Conservation (phyloP, 2,329 filamentous ascomycete genomes). For the Colletotrichum nymphaeae region DNA sequence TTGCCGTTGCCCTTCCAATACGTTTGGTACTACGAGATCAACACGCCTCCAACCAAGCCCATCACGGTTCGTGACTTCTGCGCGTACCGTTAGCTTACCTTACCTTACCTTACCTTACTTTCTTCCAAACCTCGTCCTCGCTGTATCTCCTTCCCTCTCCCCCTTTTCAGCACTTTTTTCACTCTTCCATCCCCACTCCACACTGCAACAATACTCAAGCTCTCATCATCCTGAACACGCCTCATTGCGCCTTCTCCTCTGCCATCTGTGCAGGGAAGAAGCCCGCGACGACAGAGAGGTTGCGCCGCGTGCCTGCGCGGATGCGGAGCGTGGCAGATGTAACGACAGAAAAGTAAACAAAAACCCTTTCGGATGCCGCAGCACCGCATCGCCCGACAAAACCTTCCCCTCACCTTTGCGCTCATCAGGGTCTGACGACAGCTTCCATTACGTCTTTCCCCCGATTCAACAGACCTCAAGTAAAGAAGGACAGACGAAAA, state of each 20-base stretch:
- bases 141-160: background rate
- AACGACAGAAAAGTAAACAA: slow-evolving; percentile 31
- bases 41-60: slow-evolving; percentile 14
- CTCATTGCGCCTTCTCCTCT: background rate
- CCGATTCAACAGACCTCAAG: background rate
- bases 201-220: background rate
- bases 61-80: slow-evolving; percentile 4
- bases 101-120: background rate
- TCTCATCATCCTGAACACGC: background rate
- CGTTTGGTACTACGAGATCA: slow-evolving; percentile 21
- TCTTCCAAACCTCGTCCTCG: background rate
- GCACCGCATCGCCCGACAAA: background rate
- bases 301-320: slow-evolving; percentile 10
- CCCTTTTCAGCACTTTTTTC: background rate
- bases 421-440: background rate
- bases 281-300: slow-evolving; percentile 15
- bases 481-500: background rate
- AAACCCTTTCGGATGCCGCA: slow-evolving; percentile 13
- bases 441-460: background rate
- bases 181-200: background rate
- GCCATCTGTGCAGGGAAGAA: slow-evolving; percentile 24
- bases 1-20: slow-evolving; percentile 33
- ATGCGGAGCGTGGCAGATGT: slow-evolving; percentile 15
- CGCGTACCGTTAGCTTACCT: background rate
- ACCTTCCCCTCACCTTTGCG: background rate